Evolutionary conservation across 2,329 filamentous ascomycete genomes (phyloP).

Genomic region (Fusarium dimerum): DNA sequence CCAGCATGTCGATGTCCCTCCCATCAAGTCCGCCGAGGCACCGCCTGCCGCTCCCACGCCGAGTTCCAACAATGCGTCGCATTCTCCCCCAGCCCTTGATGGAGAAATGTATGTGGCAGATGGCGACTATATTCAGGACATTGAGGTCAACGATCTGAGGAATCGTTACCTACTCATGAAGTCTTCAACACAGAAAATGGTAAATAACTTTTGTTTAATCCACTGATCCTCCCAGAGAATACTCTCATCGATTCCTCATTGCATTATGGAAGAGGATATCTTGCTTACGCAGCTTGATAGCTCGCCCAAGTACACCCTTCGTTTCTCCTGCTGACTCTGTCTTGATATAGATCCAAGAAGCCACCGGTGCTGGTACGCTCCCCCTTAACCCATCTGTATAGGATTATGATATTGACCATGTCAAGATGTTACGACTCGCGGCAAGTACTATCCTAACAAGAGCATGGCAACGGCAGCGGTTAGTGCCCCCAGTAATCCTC

Average conservation of each 20-base stretch:
- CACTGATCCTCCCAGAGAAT: constrained; percentile 41
- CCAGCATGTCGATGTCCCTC: constrained; percentile 86
- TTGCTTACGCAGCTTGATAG: constrained; percentile 73
- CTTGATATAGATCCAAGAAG: constrained; percentile 99
- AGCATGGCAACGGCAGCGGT: constrained; percentile 93
- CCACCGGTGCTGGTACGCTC: constrained; percentile 98
- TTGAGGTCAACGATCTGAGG: constrained; percentile 96
- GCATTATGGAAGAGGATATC: constrained; percentile 57
- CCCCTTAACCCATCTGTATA: constrained; percentile 40
- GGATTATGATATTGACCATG: constrained; percentile 57
- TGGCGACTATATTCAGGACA: constrained; percentile 97
- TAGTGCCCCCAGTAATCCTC: constrained; percentile 41
- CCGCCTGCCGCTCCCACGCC: constrained; percentile 42
- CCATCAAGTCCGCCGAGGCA: constrained; percentile 63
- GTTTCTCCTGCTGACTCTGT: constrained; percentile 93
- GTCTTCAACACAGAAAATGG: constrained; percentile 97
- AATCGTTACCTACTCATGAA: constrained; percentile 98
- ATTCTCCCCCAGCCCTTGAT: constrained; percentile 62
- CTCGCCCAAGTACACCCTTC: constrained; percentile 62
- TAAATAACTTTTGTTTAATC: constrained; percentile 69
- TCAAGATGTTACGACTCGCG: constrained; percentile 96
- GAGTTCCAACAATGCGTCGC: constrained; percentile 32
- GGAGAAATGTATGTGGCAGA: constrained; percentile 92
- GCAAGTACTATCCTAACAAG: constrained; percentile 96
- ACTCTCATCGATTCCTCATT: constrained; percentile 35